Evolutionary conservation across 805 yeast genomes (phyloP), one percentile per base, ranked within the genome.

Genomic region (Kazachstania bromeliacearum): DNA sequence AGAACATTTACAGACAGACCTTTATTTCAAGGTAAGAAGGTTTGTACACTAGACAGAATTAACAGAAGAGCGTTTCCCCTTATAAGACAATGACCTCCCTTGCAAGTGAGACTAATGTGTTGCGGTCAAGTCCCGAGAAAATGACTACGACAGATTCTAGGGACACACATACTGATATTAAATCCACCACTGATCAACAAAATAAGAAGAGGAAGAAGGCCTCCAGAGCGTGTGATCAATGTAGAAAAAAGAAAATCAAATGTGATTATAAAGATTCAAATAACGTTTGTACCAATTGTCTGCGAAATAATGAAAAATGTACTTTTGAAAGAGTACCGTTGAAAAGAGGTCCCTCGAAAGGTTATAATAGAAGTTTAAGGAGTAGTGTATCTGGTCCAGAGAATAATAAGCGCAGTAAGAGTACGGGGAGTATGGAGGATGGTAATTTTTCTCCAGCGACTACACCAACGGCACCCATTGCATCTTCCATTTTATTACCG

Each of bases 281-380:
- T 46, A 60, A 62, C 7, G 68, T 76, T n/a, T 82, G 94, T 54
- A 60, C 77, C 10, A 77, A 73, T 44, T 82, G 94, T 55, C 51
- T 60, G 12, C 76, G 74, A 50, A 74, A 67, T 47, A 68, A 67
- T 32, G 85, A 79, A 32, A 52, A 50, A 2, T 82, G 94, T 54
- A 66, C 79, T 2, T 82, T 80, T 52, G 77, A 78, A 16, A 63
- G 89, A 34, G 68, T 77, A 2, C 94, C 88, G 0, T 54, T 82
- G 53, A 82, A 82, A 47, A 61, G 94, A 46, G 94, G 94, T 0
- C 94, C 94, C 0, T 68, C 80, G 1, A 82, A 80, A 49, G 89
- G 89, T 1, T 78, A 73, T 44, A 63, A 67, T n/a, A 59, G 68
- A 34, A 8, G 14, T 6, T 29, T 15, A n/a, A 35, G 24, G 10